Evolutionary conservation across 2,329 filamentous ascomycete genomes (phyloP).

Genomic region (Penicillium paneum): DNA sequence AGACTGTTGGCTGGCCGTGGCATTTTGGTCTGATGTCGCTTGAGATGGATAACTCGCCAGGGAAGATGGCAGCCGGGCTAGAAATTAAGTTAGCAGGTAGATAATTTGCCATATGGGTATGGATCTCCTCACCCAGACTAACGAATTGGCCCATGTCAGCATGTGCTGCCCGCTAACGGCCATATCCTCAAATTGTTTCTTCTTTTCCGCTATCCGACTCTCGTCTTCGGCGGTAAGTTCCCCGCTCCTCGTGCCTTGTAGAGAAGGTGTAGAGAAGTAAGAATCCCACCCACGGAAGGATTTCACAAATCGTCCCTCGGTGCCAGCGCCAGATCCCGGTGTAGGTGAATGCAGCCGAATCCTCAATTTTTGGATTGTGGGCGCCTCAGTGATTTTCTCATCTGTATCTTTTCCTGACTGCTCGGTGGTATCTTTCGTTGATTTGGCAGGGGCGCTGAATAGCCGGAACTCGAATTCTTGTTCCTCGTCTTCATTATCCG

Average conservation of each 20-base stretch:
- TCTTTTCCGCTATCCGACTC: constrained; percentile 14
- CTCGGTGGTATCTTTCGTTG: constrained; percentile 6
- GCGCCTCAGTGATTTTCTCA: background rate
- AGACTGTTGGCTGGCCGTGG: constrained; percentile 23
- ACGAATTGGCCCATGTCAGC: constrained; percentile 26
- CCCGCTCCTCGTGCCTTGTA: constrained; percentile 16
- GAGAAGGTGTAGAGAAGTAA: constrained; percentile 39
- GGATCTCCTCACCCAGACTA: constrained; percentile 35
- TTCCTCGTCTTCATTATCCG: constrained; percentile 34
- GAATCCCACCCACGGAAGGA: constrained; percentile 44
- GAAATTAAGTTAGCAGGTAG: background rate
- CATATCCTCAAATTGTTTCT: constrained; percentile 35
- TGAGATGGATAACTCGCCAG: constrained; percentile 41
- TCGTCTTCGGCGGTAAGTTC: constrained; percentile 10
- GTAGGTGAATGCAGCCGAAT: constrained; percentile 41
- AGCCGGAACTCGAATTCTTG: constrained; percentile 46
- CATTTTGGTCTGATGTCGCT: constrained; percentile 33
- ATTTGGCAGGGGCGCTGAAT: constrained; percentile 34
- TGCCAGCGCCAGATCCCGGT: constrained; percentile 24
- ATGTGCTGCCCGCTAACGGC: constrained; percentile 38
- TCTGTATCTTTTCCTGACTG: background rate
- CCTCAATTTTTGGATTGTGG: constrained; percentile 36
- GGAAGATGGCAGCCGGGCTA: constrained; percentile 43
- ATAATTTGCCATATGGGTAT: background rate
- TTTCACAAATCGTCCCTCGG: constrained; percentile 39